A percentile compares a stretch with the other conserved stretches of the same genome.
phyloP scores from a whole-genome alignment of 306 rosid genomes.

The Nissolia schottii region DNA sequence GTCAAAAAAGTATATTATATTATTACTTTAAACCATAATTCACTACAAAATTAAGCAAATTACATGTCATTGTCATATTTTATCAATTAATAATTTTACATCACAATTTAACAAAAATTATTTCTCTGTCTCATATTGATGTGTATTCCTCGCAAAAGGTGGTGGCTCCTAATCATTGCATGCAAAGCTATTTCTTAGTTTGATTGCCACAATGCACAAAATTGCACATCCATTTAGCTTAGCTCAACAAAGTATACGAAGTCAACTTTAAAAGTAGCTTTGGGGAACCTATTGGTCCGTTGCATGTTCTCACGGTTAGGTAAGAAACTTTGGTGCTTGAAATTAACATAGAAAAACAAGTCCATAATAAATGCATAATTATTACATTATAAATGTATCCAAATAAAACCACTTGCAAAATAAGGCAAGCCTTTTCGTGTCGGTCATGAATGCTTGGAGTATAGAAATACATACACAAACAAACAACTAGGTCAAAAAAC shows the following conservation, averaged over 20 bases:
- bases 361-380: background rate
- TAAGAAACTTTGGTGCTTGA: background rate
- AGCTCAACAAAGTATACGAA: background rate
- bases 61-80: too few species aligned
- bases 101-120: too few species aligned
- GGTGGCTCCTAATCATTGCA: background rate
- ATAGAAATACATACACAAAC: background rate
- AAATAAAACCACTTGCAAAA: background rate
- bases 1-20: too few species aligned
- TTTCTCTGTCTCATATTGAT: too few species aligned
- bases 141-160: too few species aligned
- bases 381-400: background rate
- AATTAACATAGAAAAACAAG: background rate
- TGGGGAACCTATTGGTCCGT: too few species aligned
- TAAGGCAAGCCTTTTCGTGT: background rate
- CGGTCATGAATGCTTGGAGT: background rate
- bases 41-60: too few species aligned
- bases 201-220: background rate
- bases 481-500: background rate
- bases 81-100: too few species aligned
- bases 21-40: too few species aligned
- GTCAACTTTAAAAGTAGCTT: too few species aligned
- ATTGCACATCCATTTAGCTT: too few species aligned
- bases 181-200: background rate
- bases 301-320: constrained; percentile 15